These are phyloP conservation scores for Ceratocystis variospora DNA, from an alignment of 2,329 filamentous ascomycete genomes.

Conservation along the genomic window DNA sequence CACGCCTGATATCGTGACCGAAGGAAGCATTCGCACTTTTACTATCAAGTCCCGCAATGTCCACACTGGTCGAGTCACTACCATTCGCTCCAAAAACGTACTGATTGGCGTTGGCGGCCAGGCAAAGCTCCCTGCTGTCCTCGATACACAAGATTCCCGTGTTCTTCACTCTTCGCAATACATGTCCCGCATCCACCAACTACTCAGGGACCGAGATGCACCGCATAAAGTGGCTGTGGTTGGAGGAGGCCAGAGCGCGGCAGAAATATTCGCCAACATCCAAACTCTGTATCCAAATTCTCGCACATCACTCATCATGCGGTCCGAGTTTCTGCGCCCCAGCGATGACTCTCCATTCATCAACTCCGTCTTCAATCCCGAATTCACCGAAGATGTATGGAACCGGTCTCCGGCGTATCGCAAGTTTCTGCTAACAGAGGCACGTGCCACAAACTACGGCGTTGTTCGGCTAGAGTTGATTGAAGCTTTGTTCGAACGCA, in stretches of 20 bases:
- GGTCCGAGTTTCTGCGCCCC: conserved; percentile 68
- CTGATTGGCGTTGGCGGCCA: conserved; percentile 44
- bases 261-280: conserved; percentile 88
- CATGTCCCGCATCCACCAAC: conserved; percentile 45
- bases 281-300: conserved; percentile 71
- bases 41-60: conserved; percentile 51
- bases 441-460: conserved; percentile 83
- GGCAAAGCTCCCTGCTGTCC: conserved; percentile 54
- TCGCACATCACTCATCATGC: conserved; percentile 64
- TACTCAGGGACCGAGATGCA: conserved; percentile 41
- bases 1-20: conserved; percentile 40
- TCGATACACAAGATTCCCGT: conserved; percentile 55
- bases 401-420: conserved; percentile 50
- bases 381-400: conserved; percentile 65
- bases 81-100: conserved; percentile 51
- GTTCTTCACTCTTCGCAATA: conserved; percentile 87
- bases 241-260: conserved; percentile 81
- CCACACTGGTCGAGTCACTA: conserved; percentile 40
- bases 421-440: conserved; percentile 45
- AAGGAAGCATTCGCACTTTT: conserved; percentile 44
- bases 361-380: conserved; percentile 92
- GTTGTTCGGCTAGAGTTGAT: conserved; percentile 86
- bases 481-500: conserved; percentile 71
- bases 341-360: conserved; percentile 96
- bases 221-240: conserved; percentile 66